Conservation (phyloP, 1,139 yeast species). For the Kluyveromyces sp. region DNA sequence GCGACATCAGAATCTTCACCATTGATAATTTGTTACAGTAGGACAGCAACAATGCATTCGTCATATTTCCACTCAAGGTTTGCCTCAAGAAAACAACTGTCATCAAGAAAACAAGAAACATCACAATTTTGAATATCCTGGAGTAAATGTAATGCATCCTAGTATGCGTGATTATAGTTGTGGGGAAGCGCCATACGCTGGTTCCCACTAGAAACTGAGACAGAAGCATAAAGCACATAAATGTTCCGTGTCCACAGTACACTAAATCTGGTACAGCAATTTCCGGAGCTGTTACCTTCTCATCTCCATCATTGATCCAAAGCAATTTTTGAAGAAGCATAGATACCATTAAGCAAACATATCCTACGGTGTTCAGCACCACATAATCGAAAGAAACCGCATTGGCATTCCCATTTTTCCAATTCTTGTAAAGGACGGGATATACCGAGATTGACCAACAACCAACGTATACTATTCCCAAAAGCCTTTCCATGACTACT, state of each 20-base stretch:
- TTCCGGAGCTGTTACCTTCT: conserved; percentile 27
- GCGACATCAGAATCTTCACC: conserved; percentile 47
- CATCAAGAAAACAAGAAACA: conserved; percentile 13
- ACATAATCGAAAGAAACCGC: conserved; percentile 41
- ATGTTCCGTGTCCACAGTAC: conserved; percentile 39
- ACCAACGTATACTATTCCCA: conserved; percentile 25
- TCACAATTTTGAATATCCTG: conserved; percentile 18
- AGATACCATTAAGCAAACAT: conserved; percentile 35
- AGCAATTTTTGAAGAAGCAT: conserved; percentile 31
- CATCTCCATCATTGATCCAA: conserved; percentile 18
- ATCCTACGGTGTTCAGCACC: conserved; percentile 38
- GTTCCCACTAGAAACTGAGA: conserved; percentile 33
- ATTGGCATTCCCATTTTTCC: conserved; percentile 33
- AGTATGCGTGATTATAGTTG: conserved; percentile 11
- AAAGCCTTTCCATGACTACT: conserved; percentile 7
- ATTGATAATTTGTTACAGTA: conserved; percentile 24
- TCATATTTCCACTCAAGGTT: conserved; percentile 16
- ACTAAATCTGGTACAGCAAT: conserved; percentile 36
- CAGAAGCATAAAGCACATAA: conserved; percentile 31
- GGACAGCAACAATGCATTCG: conserved; percentile 18
- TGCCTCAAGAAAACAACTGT: conserved; percentile 13
- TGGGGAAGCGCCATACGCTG: conserved; percentile 30
- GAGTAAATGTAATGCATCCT: conserved; percentile 23
- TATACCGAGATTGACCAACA: conserved; percentile 38
- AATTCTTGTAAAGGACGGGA: conserved; percentile 37